phyloP scores from a whole-genome alignment of 305 asterid genomes.

The Rubia balearica region DNA sequence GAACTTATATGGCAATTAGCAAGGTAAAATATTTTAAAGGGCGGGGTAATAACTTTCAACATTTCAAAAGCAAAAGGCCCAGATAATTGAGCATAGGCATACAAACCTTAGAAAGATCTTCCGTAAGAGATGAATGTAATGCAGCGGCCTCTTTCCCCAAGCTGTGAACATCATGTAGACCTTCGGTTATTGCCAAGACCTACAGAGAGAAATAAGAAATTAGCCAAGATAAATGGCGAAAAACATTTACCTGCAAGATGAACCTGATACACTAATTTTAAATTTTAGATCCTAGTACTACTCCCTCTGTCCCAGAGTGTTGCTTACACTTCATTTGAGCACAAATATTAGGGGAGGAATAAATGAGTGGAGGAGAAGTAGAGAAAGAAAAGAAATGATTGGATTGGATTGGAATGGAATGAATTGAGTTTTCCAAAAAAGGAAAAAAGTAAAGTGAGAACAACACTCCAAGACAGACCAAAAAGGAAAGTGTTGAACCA shows the following conservation, averaged over 20 bases:
- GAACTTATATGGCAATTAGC: not conserved
- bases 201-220: slow-evolving; percentile 24
- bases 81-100: slow-evolving; percentile 14
- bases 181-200: slow-evolving; percentile 98
- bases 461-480: no score
- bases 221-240: slow-evolving; percentile 2
- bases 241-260: not conserved
- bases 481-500: no score
- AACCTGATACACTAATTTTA: no score
- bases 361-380: no score
- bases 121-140: slow-evolving; percentile 76
- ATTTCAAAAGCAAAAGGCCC: not conserved
- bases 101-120: slow-evolving; percentile 79
- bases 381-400: no score
- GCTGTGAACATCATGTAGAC: slow-evolving; percentile 80
- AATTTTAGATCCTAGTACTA: no score
- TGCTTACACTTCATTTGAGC: no score
- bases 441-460: no score
- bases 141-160: slow-evolving; percentile 92
- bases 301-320: no score
- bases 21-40: not conserved
- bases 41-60: not conserved
- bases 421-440: no score
- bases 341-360: no score
- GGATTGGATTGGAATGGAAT: no score